A percentile compares a stretch with the other conserved stretches of the same genome.
Conservation (phyloP, 2,329 filamentous ascomycete species). For the Colletotrichum acutatum region DNA sequence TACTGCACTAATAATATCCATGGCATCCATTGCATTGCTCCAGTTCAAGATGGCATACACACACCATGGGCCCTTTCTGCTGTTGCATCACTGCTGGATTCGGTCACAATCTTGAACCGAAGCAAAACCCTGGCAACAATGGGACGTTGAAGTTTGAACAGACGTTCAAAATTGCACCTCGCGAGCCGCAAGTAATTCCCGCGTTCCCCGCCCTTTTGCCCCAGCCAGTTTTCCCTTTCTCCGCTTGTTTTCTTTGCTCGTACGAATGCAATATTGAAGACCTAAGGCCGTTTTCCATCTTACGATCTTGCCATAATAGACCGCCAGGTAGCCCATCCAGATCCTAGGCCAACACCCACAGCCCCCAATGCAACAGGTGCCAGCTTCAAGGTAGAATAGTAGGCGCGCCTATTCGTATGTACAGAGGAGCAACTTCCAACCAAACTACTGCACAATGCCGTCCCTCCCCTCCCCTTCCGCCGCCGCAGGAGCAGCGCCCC, state of each 20-base stretch:
- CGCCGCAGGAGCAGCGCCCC: too few relatives aligned
- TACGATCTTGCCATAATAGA: neutral
- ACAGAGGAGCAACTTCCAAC: neutral
- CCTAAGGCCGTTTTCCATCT: neutral
- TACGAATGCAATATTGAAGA: too few relatives aligned
- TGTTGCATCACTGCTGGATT: slow-evolving; percentile 4
- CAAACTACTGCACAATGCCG: neutral
- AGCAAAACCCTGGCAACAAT: neutral
- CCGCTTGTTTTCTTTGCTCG: neutral
- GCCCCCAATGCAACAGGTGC: neutral
- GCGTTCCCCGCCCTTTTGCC: neutral
- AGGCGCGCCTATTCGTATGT: neutral
- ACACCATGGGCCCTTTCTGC: neutral
- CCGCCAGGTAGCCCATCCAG: neutral
- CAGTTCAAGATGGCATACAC: neutral
- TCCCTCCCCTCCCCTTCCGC: neutral
- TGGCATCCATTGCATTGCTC: neutral
- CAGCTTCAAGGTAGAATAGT: neutral
- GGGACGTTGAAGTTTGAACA: too few relatives aligned
- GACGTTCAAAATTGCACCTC: neutral
- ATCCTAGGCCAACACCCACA: neutral
- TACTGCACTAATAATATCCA: neutral
- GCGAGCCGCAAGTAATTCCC: neutral
- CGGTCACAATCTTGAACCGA: neutral
- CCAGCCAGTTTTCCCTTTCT: neutral